Base-by-base conservation (phyloP, 1,139 yeast genomes). In the Magnusiomyces tetraspermus region DNA sequence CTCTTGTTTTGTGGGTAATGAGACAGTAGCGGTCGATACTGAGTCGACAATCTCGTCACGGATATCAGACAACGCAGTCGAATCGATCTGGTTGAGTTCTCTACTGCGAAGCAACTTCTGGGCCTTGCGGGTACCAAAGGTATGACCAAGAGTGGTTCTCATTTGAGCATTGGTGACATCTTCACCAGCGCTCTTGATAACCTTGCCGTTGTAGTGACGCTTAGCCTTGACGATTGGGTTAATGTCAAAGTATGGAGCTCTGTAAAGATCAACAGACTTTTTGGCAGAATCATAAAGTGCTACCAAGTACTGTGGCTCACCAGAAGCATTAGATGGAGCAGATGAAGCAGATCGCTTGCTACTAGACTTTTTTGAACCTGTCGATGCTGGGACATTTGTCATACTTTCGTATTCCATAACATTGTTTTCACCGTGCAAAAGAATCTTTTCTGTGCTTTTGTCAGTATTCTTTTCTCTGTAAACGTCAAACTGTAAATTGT, bases 121-220 rank as follows among this genome's bases (percentile, higher is more conserved):
- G 57, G 97, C 97, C 71, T 83, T 90, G 71, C 87, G 88, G 57
- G 98, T 90, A 77, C 99, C 99, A 61, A 92, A 92, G 1, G 95
- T 94, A 69, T 88, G 92, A 65, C 98, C 98, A 63, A 92, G 76
- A 2, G 87, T 86, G 58, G 79, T 85, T 67, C 96, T 78, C 70
- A 85, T 87, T 15, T 74, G 73, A 43, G 75, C 69, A 60, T 56
- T 82, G 81, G 37, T 41, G 22, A 60, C 61, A 51, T 62, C 41
- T 6, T 17, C 38, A 15, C 31, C 24, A 13, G 31, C 30, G 42
- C 56, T 54, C 67, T 76, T 80, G 55, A 85, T 74, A 28, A 74
- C 70, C 36, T 92, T 94, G 2, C 89, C 67, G 76, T 78, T 19
- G 85, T 75, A 45, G 15, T 54, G 49, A 51, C 63, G 62, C 53